These are phyloP conservation scores for Xylaria sp. DNA, from an alignment of 2,329 filamentous ascomycete genomes.

Conservation along the genomic window DNA sequence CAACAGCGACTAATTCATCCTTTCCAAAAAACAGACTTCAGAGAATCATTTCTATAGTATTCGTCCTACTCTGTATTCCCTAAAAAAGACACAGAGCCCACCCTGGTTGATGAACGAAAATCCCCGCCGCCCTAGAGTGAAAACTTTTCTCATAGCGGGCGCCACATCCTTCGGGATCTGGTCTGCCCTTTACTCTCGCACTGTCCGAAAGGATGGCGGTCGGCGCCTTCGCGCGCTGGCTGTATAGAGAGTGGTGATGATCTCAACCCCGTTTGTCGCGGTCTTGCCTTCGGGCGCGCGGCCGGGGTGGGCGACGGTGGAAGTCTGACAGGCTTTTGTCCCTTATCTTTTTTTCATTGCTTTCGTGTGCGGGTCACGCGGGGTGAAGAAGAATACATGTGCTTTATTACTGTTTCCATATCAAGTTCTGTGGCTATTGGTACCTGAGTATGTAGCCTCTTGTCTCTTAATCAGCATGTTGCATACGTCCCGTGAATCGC, in stretches of 20 bases:
- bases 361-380: slow-evolving; percentile 58
- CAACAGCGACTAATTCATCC: slow-evolving; percentile 33
- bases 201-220: slow-evolving; percentile 72
- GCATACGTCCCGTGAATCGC: no score
- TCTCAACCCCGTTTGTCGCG: slow-evolving; percentile 77
- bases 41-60: slow-evolving; percentile 99
- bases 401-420: background rate
- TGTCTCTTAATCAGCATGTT: no score
- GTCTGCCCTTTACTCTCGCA: slow-evolving; percentile 62
- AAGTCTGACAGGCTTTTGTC: slow-evolving; percentile 83
- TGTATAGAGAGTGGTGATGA: slow-evolving; percentile 95
- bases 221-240: slow-evolving; percentile 47
- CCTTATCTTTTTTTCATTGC: slow-evolving; percentile 66
- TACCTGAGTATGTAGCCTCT: no score
- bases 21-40: slow-evolving; percentile 47
- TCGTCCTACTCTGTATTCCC: slow-evolving; percentile 91
- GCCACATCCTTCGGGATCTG: slow-evolving; percentile 52
- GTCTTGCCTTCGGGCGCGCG: slow-evolving; percentile 81
- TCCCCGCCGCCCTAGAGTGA: slow-evolving; percentile 93
- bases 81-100: slow-evolving; percentile 93
- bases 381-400: slow-evolving; percentile 60
- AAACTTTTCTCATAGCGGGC: slow-evolving; percentile 57
- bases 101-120: slow-evolving; percentile 93
- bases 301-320: slow-evolving; percentile 84
- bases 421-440: no score